Evolutionary conservation across 2,329 filamentous ascomycete species (phyloP).

Genomic region (Fusarium sp.): DNA sequence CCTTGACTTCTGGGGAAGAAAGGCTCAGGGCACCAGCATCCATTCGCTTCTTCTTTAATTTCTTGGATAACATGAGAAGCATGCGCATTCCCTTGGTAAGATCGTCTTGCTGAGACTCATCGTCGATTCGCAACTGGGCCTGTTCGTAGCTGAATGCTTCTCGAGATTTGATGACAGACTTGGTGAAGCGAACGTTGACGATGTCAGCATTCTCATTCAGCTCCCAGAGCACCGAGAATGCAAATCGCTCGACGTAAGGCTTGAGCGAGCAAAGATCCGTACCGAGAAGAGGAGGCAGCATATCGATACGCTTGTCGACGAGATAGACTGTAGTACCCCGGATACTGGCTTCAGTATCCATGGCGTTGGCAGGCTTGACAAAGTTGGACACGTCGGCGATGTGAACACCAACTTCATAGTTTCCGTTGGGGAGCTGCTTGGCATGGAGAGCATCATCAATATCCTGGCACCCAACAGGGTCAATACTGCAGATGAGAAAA

Average conservation of each 20-base stretch:
- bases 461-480: constrained; percentile 94
- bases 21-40: constrained; percentile 94
- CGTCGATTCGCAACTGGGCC: constrained; percentile 93
- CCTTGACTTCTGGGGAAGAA: constrained; percentile 96
- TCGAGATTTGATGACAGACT: constrained; percentile 95
- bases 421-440: constrained; percentile 84
- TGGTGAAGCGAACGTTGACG: constrained; percentile 87
- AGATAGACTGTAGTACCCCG: constrained; percentile 97
- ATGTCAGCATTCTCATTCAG: constrained; percentile 86
- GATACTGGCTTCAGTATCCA: constrained; percentile 95
- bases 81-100: constrained; percentile 90
- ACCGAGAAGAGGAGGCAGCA: constrained; percentile 95
- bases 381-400: constrained; percentile 99
- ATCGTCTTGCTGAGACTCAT: constrained; percentile 85
- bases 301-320: constrained; percentile 99
- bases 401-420: constrained; percentile 95
- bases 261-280: constrained; percentile 97
- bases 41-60: constrained; percentile 94
- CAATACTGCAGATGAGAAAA: constrained; percentile 95
- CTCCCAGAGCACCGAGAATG: constrained; percentile 90
- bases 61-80: constrained; percentile 88
- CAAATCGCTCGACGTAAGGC: constrained; percentile 94
- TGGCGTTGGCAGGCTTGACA: constrained; percentile 94
- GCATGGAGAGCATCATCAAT: constrained; percentile 98
- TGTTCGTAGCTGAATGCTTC: constrained; percentile 99